phyloP scores from a whole-genome alignment of 2,329 filamentous ascomycete genomes.

The Aspergillus neotritici region DNA sequence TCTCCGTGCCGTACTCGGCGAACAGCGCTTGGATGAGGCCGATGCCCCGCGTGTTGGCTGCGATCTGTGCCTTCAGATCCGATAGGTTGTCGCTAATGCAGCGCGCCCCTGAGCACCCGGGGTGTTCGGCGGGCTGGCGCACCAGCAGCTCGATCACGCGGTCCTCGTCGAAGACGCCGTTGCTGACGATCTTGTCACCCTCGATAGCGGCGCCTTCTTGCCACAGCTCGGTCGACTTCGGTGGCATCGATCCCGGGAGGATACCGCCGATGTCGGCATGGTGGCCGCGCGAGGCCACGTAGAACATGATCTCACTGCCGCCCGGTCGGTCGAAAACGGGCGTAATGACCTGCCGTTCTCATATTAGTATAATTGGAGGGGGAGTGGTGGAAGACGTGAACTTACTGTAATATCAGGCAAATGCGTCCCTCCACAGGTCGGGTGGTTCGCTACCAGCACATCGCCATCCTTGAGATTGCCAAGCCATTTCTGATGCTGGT shows the following conservation, averaged over 20 bases:
- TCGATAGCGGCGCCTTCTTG: slow-evolving; percentile 46
- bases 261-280: slow-evolving; percentile 83
- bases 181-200: slow-evolving; percentile 60
- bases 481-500: slow-evolving; percentile 74
- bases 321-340: slow-evolving; percentile 61
- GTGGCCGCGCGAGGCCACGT: slow-evolving; percentile 73
- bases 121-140: slow-evolving; percentile 66
- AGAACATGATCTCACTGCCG: slow-evolving; percentile 71
- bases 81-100: slow-evolving; percentile 79
- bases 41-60: slow-evolving; percentile 81
- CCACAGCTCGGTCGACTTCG: slow-evolving; percentile 43
- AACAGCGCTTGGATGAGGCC: slow-evolving; percentile 69
- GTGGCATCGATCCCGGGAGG: slow-evolving; percentile 75
- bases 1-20: slow-evolving; percentile 68
- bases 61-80: slow-evolving; percentile 79
- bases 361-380: neutral
- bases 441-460: slow-evolving; percentile 78
- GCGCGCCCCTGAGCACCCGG: slow-evolving; percentile 71
- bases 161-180: slow-evolving; percentile 72
- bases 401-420: slow-evolving; percentile 69
- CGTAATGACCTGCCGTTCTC: slow-evolving; percentile 52
- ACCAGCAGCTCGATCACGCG: slow-evolving; percentile 67
- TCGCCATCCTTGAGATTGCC: slow-evolving; percentile 72
- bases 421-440: slow-evolving; percentile 78
- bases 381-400: slow-evolving; percentile 27